Evolutionary conservation across 768 basidiomycete genomes (phyloP), one percentile per base, ranked within the genome.

Genomic region (Clavaria fumosa): DNA sequence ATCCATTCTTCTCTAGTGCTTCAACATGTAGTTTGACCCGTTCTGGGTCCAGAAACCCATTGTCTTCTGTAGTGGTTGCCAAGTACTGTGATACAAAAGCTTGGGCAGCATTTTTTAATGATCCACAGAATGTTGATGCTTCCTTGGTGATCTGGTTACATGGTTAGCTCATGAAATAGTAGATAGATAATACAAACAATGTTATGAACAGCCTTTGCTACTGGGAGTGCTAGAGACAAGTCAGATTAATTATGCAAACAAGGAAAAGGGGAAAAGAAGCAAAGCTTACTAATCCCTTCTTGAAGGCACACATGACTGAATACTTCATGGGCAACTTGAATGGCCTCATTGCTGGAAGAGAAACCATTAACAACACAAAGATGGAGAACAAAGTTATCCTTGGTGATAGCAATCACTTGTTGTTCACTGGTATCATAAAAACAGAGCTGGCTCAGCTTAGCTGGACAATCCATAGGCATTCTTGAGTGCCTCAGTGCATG

Each of bases 101-200:
- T 19, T 19, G 14, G 5, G 31, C 31, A 6, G 19, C 14, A 5
- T n/a, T 14, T 33, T 33, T 33, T 6, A 33, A 5, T 5, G 31
- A 9, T 6, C 31, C 31, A 14, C 31, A 19, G 31, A 33, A 33
- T 14, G 31, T 33, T 14, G 31, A 33, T 33, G 31, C 31, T 33
- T 33, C 31, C 14, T 33, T 33, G 6, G 31, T 14, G 14, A 33
- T 33, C 31, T 33, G 31, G 9, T 9, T 14, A 33, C 14, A 14
- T n/a, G 9, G 14, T n/a, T 7, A 9, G 19, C 9, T 6, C 14
- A 33, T 14, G 9, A 5, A 19, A 6, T 33, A 9, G 14, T 5
- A 33, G 7, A 33, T 6, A 14, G 19, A 6, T n/a, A 33, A 9
- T 9, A 14, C 31, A 33, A 7, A 33, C 31, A 33, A 33, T 33